Evolutionary conservation across 768 basidiomycete species (phyloP), one percentile per base, ranked within the genome.

Genomic region (Dentipellis sp.): DNA sequence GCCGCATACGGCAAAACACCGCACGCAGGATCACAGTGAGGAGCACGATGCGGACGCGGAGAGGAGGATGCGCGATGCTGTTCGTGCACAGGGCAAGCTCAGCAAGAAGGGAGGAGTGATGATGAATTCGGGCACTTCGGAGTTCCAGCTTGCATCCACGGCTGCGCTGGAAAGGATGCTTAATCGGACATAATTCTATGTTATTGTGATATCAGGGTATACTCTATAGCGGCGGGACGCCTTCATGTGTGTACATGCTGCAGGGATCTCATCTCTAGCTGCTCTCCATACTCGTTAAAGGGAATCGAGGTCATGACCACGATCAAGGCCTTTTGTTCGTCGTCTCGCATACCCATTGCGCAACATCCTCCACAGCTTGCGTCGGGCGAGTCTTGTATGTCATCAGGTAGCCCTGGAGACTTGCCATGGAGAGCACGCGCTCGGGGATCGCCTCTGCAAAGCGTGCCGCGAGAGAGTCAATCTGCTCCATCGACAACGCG

Each of bases 31-130:
- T 22, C n/a, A 57, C 21, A 58, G 59, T 45, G 23, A 49, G 59
- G 42, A 54, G 59, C 37, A 49, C 53, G 51, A 66, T 29, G 73
- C 71, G 38, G 83, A 81, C 35, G 81, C 86, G 11, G 92, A 92
- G 70, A 77, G 75, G 67, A 80, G 93, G 35, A 97, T 97, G 94
- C 83, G 86, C 64, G 81, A 81, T 54, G 81, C 86, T 45, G 93
- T 95, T 34, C 81, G 94, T 46, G 77, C 79, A 11, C 91, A 91
- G 65, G 94, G 94, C 9, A 78, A 89, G 52, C 70, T 88, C 56
- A 80, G 82, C 55, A 94, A 87, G 76, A 84, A 84, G 68, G 82
- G 81, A 29, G 94, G 94, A 19, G 74, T 79, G 53, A 82, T 91
- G 79, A 73, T 81, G 59, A 81, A 81, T 60, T 80, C 76, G 53